Evolutionary conservation across 2,329 filamentous ascomycete genomes (phyloP), one percentile per base, ranked within the genome.

Genomic region (Verticillium tricorpus): DNA sequence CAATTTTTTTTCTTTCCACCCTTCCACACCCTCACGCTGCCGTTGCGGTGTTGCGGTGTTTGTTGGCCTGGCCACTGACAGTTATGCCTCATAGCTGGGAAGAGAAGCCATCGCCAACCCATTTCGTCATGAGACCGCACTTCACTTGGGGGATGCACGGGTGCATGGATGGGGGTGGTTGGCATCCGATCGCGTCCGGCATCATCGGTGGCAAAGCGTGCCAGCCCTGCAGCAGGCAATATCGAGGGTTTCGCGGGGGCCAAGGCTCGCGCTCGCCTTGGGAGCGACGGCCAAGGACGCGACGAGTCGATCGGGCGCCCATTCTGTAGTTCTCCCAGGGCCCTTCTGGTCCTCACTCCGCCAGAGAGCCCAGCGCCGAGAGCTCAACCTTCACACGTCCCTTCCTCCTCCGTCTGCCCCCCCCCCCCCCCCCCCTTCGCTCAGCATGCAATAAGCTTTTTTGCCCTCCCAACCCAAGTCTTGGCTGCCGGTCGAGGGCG

Each of bases 401-500:
- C 45, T 52, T 52, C 8, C 45, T n/a, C 22, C 19, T 52, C 45
- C 19, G 45, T 22, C 19, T 25, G 19, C 45, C 25, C 25, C 45
- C n/a, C 45, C 45, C 45, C 28, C 12, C 45, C 45, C 25, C 25
- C 45, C n/a, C 45, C 45, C 45, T 52, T 22, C 45, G 14, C 19
- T 19, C n/a, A 25, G 11, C 5, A 52, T 11, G 60, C 62, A 65
- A 64, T 62, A 65, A 65, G 63, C 63, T 65, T 65, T 65, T 57
- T 59, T 34, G 60, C 35, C 40, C 60, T 62, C 25, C 57, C 58
- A 60, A n/a, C 19, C 19, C 45, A 52, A 52, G 19, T 22, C 55
- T 39, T 62, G 56, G 59, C 62, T 64, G 62, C 57, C 63, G 63
- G 61, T 61, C 59, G 60, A 62, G 63, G 34, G 54, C 60, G 55